Evolutionary conservation across 208 protist species (phyloP).

Genomic region (Vickermania ingenoplastis): DNA sequence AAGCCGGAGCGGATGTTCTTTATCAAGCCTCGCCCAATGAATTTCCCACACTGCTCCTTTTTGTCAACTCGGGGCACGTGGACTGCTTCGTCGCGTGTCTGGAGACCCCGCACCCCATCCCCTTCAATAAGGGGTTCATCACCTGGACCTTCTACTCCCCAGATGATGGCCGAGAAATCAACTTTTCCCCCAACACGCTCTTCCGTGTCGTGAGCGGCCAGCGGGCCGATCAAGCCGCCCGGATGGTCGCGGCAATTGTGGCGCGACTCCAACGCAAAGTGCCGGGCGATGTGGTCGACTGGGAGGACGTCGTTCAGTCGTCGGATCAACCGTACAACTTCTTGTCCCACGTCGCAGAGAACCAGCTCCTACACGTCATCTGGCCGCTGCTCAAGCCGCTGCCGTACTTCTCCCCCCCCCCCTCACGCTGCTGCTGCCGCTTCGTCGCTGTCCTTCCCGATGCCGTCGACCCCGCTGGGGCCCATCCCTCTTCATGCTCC

Average conservation of each 20-base stretch:
- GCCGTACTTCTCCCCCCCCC: too few relatives aligned
- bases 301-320: background rate
- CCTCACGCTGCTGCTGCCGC: too few relatives aligned
- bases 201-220: background rate
- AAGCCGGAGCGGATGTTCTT: background rate
- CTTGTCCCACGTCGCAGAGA: too few relatives aligned
- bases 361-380: too few relatives aligned
- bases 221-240: background rate
- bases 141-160: background rate
- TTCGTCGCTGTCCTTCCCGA: too few relatives aligned
- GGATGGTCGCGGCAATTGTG: background rate
- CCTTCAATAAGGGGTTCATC: background rate
- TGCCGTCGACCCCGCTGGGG: too few relatives aligned
- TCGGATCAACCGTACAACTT: too few relatives aligned
- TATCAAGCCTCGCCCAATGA: background rate
- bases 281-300: background rate
- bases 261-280: background rate
- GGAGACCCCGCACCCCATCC: background rate
- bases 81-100: background rate
- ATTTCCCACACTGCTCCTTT: background rate
- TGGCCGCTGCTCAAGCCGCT: too few relatives aligned
- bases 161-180: background rate
- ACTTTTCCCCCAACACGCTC: background rate
- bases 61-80: background rate
- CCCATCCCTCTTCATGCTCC: slow-evolving; percentile 32